Percentiles rank a stretch among this genome's conserved stretches.
Evolutionary conservation across 139 green algal genomes (phyloP).

Genomic region (Chlamydomonas schloesseri): DNA sequence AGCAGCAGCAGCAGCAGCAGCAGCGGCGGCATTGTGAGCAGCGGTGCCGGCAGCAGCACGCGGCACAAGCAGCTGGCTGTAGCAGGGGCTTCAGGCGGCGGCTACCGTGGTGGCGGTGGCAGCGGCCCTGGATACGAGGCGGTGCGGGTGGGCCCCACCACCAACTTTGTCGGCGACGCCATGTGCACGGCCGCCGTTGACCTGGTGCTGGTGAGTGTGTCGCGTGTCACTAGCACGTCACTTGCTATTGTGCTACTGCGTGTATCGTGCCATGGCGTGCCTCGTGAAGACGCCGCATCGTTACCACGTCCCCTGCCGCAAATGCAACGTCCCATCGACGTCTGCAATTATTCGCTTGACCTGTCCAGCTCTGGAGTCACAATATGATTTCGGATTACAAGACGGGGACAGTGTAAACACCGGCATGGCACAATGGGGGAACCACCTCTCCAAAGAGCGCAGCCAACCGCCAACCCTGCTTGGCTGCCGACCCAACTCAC

Average conservation of each 20-base stretch:
- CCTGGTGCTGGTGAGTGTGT: conserved; percentile 68
- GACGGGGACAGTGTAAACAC: too few relatives aligned
- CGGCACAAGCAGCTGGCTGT: too few relatives aligned
- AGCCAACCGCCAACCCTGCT: too few relatives aligned
- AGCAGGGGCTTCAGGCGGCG: background rate
- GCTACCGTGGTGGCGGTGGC: conserved; percentile 39
- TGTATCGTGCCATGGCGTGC: background rate
- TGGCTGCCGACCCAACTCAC: too few relatives aligned
- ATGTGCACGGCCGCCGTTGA: conserved; percentile 89
- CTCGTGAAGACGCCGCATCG: too few relatives aligned
- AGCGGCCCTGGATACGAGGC: conserved; percentile 75
- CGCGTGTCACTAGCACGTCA: background rate
- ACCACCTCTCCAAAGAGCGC: too few relatives aligned
- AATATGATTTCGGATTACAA: too few relatives aligned
- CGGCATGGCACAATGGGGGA: too few relatives aligned
- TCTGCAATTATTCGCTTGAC: too few relatives aligned
- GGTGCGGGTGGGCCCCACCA: conserved; percentile 75
- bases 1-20: background rate
- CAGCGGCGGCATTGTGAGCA: background rate
- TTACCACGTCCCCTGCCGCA: too few relatives aligned
- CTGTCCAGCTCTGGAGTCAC: too few relatives aligned
- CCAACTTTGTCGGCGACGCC: conserved; percentile 91
- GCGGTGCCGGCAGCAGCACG: background rate
- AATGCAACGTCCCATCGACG: too few relatives aligned
- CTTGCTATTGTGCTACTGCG: background rate